Evolutionary conservation across 2,329 filamentous ascomycete genomes (phyloP).

Genomic region (Mollisia scopiformis): DNA sequence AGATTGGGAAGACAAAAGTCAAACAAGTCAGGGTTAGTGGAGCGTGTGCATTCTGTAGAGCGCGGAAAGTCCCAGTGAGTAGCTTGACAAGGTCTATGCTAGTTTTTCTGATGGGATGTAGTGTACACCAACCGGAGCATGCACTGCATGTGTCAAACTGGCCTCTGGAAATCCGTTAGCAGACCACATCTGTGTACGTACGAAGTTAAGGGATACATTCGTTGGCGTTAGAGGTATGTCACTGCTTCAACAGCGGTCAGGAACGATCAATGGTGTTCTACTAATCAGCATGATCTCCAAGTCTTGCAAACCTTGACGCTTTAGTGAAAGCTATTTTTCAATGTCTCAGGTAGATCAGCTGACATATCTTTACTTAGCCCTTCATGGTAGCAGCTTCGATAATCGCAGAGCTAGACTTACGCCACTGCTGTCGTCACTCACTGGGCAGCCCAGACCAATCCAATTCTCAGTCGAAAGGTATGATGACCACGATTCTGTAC

Average conservation of each 20-base stretch:
- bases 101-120: constrained; percentile 1
- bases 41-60: constrained; percentile 20
- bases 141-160: constrained; percentile 15
- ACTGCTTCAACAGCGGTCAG: neutral
- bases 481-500: neutral
- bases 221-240: constrained; percentile 20
- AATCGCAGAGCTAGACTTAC: constrained; percentile 14
- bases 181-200: constrained; percentile 20
- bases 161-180: constrained; percentile 14
- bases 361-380: neutral
- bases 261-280: no score
- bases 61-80: constrained; percentile 22
- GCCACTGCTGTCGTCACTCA: constrained; percentile 18
- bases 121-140: constrained; percentile 22
- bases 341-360: neutral
- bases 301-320: no score
- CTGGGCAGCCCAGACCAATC: constrained; percentile 2
- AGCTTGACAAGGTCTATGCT: neutral
- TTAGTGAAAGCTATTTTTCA: no score
- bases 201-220: constrained; percentile 19
- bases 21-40: constrained; percentile 16
- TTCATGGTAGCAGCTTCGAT: constrained; percentile 17
- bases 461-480: constrained; percentile 8
- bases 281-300: no score
- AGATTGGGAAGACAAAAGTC: constrained; percentile 19